Evolutionary conservation across 495 filamentous ascomycete species (phyloP).

Genomic region (Darksidea phi): DNA sequence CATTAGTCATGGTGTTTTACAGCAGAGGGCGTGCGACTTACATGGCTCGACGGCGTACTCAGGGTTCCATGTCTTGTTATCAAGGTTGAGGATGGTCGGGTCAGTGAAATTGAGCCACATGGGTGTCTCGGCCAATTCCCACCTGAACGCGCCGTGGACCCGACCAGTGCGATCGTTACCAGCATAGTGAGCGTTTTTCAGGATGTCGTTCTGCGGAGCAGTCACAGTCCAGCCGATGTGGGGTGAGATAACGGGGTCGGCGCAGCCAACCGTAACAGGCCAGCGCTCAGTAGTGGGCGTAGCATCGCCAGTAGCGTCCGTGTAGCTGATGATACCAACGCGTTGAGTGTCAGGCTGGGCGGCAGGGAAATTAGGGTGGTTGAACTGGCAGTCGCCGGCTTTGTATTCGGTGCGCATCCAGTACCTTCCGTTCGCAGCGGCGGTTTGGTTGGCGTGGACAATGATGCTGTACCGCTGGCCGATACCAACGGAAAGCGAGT

Average conservation of each 20-base stretch:
- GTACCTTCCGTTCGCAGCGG: slow-evolving; percentile 35
- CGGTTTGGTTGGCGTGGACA: slow-evolving; percentile 39
- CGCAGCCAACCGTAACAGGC: slow-evolving; percentile 15
- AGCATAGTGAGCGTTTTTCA: slow-evolving; percentile 17
- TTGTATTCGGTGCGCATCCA: slow-evolving; percentile 43
- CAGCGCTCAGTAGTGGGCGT: slow-evolving; percentile 9
- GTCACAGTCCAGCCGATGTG: slow-evolving; percentile 29
- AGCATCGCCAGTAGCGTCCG: slow-evolving; percentile 11
- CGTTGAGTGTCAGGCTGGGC: neutral
- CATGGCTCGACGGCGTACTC: slow-evolving; percentile 33
- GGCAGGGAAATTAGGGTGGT: neutral
- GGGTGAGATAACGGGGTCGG: slow-evolving; percentile 10
- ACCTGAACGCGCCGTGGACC: slow-evolving; percentile 16
- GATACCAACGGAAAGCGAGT: slow-evolving; percentile 23
- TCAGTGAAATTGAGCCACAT: slow-evolving; percentile 35
- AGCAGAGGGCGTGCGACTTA: neutral
- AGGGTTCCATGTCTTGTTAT: slow-evolving; percentile 17
- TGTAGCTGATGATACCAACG: slow-evolving; percentile 29
- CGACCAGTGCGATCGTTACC: slow-evolving; percentile 12
- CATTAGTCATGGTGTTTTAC: neutral
- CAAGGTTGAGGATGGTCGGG: slow-evolving; percentile 30
- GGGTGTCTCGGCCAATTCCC: slow-evolving; percentile 22
- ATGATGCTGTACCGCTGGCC: slow-evolving; percentile 45
- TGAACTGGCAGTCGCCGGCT: slow-evolving; percentile 8
- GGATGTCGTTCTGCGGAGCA: slow-evolving; percentile 26